Evolutionary conservation across 2,329 filamentous ascomycete species (phyloP).

Genomic region (Colletotrichum euphorbiae): DNA sequence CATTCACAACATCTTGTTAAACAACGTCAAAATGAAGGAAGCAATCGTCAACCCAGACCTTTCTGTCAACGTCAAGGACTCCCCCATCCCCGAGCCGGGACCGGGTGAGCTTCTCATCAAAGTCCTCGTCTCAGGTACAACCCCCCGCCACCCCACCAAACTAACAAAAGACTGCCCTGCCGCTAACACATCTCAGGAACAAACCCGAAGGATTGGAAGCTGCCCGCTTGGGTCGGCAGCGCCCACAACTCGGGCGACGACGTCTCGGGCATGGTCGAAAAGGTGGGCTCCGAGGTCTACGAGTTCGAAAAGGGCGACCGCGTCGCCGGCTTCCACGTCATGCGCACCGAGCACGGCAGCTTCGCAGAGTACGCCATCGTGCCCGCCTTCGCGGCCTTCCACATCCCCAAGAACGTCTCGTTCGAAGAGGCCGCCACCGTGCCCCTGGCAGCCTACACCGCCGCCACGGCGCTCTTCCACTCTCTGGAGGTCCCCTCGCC

Average conservation of each 20-base stretch:
- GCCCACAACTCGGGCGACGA: conserved; percentile 44
- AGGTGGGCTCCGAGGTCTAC: conserved; percentile 40
- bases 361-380: conserved; percentile 73
- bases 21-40: conserved; percentile 36
- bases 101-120: conserved; percentile 42
- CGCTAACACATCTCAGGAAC: conserved; percentile 36
- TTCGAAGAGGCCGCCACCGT: conserved; percentile 70
- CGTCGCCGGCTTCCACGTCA: conserved; percentile 63
- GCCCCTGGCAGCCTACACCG: conserved; percentile 66
- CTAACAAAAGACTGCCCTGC: no score
- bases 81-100: conserved; percentile 38
- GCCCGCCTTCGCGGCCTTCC: conserved; percentile 67
- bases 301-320: conserved; percentile 53
- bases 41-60: conserved; percentile 33
- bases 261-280: conserved; percentile 42
- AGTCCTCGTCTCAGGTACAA: conserved; percentile 39
- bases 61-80: conserved; percentile 36
- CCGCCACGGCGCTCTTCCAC: conserved; percentile 62
- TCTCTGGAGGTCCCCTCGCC: conserved; percentile 60
- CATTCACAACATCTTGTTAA: background rate
- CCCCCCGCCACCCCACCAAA: no score
- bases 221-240: conserved; percentile 21
- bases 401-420: conserved; percentile 58
- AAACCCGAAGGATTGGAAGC: conserved; percentile 48
- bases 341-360: conserved; percentile 61